These are phyloP conservation scores for Chaetomium sp. DNA, from an alignment of 2,329 filamentous ascomycete genomes.

Conservation along the genomic window DNA sequence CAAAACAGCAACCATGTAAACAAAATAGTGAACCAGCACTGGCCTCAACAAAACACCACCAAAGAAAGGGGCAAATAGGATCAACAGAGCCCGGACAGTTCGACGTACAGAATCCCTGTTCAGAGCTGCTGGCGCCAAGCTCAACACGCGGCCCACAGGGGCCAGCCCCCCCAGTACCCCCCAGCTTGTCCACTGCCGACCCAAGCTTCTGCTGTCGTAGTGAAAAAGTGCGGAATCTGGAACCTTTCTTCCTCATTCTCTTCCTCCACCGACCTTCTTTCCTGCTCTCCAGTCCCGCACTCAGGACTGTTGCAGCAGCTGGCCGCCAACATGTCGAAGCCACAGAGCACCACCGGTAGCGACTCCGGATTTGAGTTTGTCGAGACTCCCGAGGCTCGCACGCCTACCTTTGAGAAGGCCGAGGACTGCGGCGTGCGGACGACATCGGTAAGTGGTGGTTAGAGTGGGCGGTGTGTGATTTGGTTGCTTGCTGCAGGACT, in stretches of 20 bases:
- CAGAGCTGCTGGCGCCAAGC: conserved; percentile 4
- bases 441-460: conserved; percentile 39
- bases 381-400: conserved; percentile 47
- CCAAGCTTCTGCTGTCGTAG: background rate
- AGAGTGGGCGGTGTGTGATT: background rate
- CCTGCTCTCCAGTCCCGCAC: conserved; percentile 15
- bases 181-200: conserved; percentile 2
- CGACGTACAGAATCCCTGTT: background rate
- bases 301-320: conserved; percentile 16
- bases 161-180: background rate
- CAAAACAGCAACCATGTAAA: no score
- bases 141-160: background rate
- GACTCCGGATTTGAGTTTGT: conserved; percentile 59
- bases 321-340: conserved; percentile 40
- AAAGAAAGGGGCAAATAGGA: conserved; percentile 6
- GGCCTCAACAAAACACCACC: background rate
- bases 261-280: conserved; percentile 6
- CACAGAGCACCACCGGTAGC: conserved; percentile 41
- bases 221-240: conserved; percentile 16
- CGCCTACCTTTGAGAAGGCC: conserved; percentile 43
- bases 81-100: background rate
- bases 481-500: background rate
- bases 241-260: conserved; percentile 1
- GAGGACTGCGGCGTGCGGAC: conserved; percentile 51
- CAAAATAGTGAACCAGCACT: no score